Percentiles rank a stretch among this genome's conserved stretches.
phyloP scores from a whole-genome alignment of 768 basidiomycete species.

The Cubamyces sp. region DNA sequence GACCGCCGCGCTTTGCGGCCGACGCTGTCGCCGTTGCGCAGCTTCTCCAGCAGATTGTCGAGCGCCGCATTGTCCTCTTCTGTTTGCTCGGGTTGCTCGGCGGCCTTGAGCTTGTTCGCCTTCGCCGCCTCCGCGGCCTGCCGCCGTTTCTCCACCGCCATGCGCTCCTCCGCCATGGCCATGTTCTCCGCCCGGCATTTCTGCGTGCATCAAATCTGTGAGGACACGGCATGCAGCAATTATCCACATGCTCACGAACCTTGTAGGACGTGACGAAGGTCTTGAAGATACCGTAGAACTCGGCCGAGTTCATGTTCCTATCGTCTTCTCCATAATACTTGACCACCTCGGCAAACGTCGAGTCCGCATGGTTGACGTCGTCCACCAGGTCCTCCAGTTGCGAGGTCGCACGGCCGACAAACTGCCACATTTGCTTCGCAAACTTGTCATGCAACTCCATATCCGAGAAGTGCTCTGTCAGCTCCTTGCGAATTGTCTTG shows the following conservation, averaged over 20 bases:
- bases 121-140: constrained; percentile 67
- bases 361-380: constrained; percentile 83
- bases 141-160: constrained; percentile 69
- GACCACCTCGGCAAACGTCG: constrained; percentile 82
- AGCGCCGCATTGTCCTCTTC: constrained; percentile 60
- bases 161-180: constrained; percentile 69
- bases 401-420: constrained; percentile 72
- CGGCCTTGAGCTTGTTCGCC: constrained; percentile 54
- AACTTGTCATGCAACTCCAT: constrained; percentile 75
- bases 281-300: constrained; percentile 97
- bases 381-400: constrained; percentile 86
- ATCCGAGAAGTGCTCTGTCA: constrained; percentile 79
- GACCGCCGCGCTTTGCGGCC: constrained; percentile 57
- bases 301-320: constrained; percentile 80
- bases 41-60: constrained; percentile 71
- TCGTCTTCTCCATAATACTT: constrained; percentile 94
- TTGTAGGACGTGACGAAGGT: constrained; percentile 94
- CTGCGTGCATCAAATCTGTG: constrained; percentile 43
- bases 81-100: constrained; percentile 46
- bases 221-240: background rate
- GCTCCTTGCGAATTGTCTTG: constrained; percentile 78
- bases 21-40: constrained; percentile 70
- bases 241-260: constrained; percentile 42
- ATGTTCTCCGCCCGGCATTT: constrained; percentile 89
- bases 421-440: constrained; percentile 91